Percentiles rank a stretch among this genome's conserved stretches.
These are phyloP conservation scores for Cercospora zeina DNA, from an alignment of 2,329 filamentous ascomycete species.

Conservation along the genomic window DNA sequence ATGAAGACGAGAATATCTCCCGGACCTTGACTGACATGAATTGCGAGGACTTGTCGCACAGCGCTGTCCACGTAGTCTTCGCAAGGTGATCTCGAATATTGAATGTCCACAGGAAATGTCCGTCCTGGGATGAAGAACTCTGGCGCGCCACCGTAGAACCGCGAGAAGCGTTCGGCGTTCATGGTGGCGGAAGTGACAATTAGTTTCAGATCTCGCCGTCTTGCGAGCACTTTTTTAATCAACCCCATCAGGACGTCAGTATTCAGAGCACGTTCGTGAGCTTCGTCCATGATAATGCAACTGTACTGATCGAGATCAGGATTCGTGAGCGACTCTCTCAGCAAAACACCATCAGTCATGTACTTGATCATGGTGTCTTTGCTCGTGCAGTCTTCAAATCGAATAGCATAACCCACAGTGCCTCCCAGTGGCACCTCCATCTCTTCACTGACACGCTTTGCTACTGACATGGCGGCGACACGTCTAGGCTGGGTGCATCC, in stretches of 20 bases:
- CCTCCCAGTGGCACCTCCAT: slow-evolving; percentile 92
- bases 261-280: slow-evolving; percentile 92
- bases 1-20: slow-evolving; percentile 98
- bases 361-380: slow-evolving; percentile 96
- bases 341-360: slow-evolving; percentile 95
- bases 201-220: slow-evolving; percentile 86
- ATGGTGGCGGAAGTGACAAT: slow-evolving; percentile 98
- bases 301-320: slow-evolving; percentile 93
- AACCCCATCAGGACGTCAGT: slow-evolving; percentile 97
- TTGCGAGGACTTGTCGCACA: slow-evolving; percentile 91
- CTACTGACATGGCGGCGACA: slow-evolving; percentile 98
- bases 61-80: slow-evolving; percentile 98
- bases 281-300: slow-evolving; percentile 99
- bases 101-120: slow-evolving; percentile 95
- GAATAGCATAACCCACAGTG: slow-evolving; percentile 92
- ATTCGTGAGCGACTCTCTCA: slow-evolving; percentile 90
- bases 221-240: slow-evolving; percentile 92
- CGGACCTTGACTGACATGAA: slow-evolving; percentile 89
- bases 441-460: slow-evolving; percentile 95
- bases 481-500: slow-evolving; percentile 94
- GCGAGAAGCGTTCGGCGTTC: slow-evolving; percentile 94
- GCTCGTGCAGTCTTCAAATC: slow-evolving; percentile 97
- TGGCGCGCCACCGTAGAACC: slow-evolving; percentile 93
- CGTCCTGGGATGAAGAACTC: slow-evolving; percentile 95
- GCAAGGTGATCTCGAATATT: slow-evolving; percentile 91